These are phyloP conservation scores for Podochytrium sp. DNA, from an alignment of 192 early-diverging fungal species.

Conservation along the genomic window DNA sequence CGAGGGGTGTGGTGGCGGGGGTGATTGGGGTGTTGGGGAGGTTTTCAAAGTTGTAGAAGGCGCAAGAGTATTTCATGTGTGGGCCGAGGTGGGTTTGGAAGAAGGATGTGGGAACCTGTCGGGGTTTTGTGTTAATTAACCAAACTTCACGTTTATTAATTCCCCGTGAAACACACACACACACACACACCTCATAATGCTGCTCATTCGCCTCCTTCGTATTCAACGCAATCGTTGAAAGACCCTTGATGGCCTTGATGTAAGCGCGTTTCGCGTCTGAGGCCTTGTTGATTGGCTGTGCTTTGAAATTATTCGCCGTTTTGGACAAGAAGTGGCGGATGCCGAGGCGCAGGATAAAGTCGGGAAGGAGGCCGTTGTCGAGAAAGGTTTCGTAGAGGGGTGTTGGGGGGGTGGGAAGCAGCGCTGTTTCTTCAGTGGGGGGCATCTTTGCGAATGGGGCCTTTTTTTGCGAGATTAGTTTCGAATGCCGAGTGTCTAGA, in stretches of 20 bases:
- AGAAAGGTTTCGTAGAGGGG: conserved; percentile 46
- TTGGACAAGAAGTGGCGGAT: conserved; percentile 48
- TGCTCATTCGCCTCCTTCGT: conserved; percentile 74
- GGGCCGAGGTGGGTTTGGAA: conserved; percentile 47
- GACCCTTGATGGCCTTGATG: conserved; percentile 43
- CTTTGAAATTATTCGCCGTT: conserved; percentile 15
- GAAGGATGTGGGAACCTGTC: conserved; percentile 4
- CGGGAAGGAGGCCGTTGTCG: conserved; percentile 48
- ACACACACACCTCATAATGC: conserved; percentile 62
- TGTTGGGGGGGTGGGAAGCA: background rate
- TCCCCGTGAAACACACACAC: background rate
- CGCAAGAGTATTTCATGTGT: conserved; percentile 66
- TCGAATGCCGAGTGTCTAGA: no score
- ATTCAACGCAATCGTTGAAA: conserved; percentile 52
- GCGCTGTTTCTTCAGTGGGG: background rate
- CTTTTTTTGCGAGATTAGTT: no score
- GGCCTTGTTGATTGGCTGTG: conserved; percentile 6
- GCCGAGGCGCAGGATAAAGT: conserved; percentile 53
- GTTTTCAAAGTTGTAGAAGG: conserved; percentile 54
- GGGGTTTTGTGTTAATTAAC: background rate
- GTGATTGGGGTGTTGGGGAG: background rate
- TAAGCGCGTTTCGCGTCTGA: conserved; percentile 41
- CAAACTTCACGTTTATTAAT: background rate
- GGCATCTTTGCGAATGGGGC: no score
- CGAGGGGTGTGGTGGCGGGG: conserved; percentile 21